Percentiles rank a stretch among this genome's conserved stretches.
Conservation (phyloP, 129 eudicot species). For the Artemisia tridentata region DNA sequence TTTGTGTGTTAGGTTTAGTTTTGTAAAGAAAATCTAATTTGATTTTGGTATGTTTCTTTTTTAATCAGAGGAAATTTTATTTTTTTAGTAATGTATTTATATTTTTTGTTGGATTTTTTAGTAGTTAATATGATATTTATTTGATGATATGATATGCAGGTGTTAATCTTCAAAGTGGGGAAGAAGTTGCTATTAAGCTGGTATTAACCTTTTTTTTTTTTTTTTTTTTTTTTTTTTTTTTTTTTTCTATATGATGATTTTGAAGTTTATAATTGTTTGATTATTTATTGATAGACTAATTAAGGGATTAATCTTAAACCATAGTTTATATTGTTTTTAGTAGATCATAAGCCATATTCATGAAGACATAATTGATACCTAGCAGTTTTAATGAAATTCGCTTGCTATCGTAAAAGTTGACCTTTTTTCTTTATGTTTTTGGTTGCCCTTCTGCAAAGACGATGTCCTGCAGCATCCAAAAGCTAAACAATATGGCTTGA, state of each 20-base stretch:
- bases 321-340: background rate
- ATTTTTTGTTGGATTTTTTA: background rate
- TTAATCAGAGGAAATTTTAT: too few species aligned
- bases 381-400: too few species aligned
- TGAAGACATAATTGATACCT: too few species aligned
- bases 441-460: too few species aligned
- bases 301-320: too few species aligned
- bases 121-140: background rate
- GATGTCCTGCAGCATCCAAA: background rate
- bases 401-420: too few species aligned
- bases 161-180: constrained; percentile 86
- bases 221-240: too few species aligned
- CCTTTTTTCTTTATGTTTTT: too few species aligned
- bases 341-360: too few species aligned
- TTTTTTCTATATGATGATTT: constrained; percentile 1
- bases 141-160: constrained; percentile 50
- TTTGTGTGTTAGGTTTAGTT: too few species aligned
- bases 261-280: constrained; percentile 16
- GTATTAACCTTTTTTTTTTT: constrained; percentile 44
- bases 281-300: constrained; percentile 4
- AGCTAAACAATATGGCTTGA: background rate
- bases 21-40: too few species aligned
- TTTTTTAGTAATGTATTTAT: background rate
- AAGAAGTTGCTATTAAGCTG: constrained; percentile 94
- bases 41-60: too few species aligned